Evolutionary conservation across 345 rosid species (phyloP), one percentile per base, ranked within the genome.

Genomic region (Citrus trifoliata): DNA sequence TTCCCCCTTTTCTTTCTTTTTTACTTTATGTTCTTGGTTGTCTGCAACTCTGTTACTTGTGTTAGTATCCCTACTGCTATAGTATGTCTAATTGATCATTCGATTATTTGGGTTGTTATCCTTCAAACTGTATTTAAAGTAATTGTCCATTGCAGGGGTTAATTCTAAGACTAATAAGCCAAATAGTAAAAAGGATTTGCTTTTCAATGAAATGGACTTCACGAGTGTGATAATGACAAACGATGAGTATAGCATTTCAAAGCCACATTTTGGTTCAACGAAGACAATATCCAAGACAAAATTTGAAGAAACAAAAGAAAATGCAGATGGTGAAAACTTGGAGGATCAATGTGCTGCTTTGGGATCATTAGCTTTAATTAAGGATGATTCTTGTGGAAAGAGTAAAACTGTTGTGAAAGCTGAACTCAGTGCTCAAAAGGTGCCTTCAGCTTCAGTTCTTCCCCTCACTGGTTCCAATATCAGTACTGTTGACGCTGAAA

Each of bases 231-330:
- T 92, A 73, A 90, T 95, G 60, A 80, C 85, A 67, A 56, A 83
- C 72, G 93, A 91, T 78, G 93, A 88, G 67, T 89, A 83, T 77
- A 84, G 79, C 81, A 81, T 88, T 80, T 88, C 93, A 5, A 93
- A 95, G 76, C 73, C 66, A 74, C 86, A 90, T 22, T 68, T 86
- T 37, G 81, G 79, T 58, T 82, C 82, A 35, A 67, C 61, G 14
- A 78, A 80, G 69, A 70, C 78, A 74, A 60, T 76, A 78, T 84
- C 83, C 72, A 56, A 12, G 55, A 35, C 71, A 21, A 71, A 83
- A 56, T 71, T 79, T 2, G 84, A 85, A 77, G 85, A 79, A 64
- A 56, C 62, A 22, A 79, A 61, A 76, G 85, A 75, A 75, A 78
- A 84, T 56, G 84, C 58, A 60, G 28, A 69, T 78, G 67, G 24